A percentile compares a stretch with the other conserved stretches of the same genome.
phyloP scores from a whole-genome alignment of 2,329 filamentous ascomycete genomes.

The Alternaria infectoria region DNA sequence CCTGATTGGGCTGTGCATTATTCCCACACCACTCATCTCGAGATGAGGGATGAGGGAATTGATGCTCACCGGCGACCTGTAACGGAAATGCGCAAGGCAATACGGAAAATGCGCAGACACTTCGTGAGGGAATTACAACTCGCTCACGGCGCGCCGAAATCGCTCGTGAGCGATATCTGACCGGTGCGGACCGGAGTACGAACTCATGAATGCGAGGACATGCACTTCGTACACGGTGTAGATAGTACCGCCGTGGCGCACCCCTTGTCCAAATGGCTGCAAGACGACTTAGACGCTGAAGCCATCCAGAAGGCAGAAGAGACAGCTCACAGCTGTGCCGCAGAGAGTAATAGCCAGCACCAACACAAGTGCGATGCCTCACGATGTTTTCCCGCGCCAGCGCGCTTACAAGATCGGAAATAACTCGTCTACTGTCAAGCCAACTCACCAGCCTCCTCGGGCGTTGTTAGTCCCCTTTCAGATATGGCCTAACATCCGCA shows the following conservation, averaged over 20 bases:
- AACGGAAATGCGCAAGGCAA: not conserved
- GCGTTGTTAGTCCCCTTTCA: not conserved
- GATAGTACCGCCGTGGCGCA: not conserved
- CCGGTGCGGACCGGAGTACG: conserved; percentile 1
- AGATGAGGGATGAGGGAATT: not conserved
- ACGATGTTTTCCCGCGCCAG: not conserved
- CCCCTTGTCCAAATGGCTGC: not conserved
- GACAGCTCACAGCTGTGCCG: not conserved
- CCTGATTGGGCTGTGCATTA: conserved; percentile 17
- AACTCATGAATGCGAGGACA: not conserved
- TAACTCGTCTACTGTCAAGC: not conserved
- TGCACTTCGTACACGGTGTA: not conserved
- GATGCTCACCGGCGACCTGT: conserved; percentile 7
- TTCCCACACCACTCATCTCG: not conserved
- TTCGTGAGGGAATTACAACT: not conserved
- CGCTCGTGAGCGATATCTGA: not conserved
- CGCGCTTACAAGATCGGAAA: conserved; percentile 7
- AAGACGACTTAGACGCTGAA: not conserved
- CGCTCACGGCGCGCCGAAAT: not conserved
- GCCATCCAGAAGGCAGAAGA: not conserved
- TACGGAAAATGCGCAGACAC: not conserved
- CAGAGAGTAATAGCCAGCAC: conserved; percentile 6
- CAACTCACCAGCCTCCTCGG: conserved; percentile 8
- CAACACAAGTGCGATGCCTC: not conserved
- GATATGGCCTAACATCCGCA: not conserved